A percentile compares a stretch with the other conserved stretches of the same genome.
Conservation (phyloP, 2,329 filamentous ascomycete species). For the Fusarium sp. region DNA sequence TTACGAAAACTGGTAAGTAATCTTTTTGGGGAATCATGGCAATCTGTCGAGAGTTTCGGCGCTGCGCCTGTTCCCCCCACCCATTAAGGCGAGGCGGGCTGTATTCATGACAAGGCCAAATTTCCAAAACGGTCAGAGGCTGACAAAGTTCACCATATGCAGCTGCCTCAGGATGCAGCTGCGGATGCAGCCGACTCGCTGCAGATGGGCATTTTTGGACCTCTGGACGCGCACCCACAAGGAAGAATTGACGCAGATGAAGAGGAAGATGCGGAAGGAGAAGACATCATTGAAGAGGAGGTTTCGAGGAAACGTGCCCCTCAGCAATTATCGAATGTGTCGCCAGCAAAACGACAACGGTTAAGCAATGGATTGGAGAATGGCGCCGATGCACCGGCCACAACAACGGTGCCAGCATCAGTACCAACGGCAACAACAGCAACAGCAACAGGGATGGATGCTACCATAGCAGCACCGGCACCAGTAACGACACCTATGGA, state of each 20-base stretch:
- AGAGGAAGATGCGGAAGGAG: constrained; percentile 51
- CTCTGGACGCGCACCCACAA: constrained; percentile 59
- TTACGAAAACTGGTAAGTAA: constrained; percentile 60
- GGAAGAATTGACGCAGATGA: constrained; percentile 54
- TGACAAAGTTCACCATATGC: constrained; percentile 47
- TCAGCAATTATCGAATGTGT: constrained; percentile 63
- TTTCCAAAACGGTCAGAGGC: constrained; percentile 37
- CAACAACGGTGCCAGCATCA: constrained; percentile 28
- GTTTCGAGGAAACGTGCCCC: constrained; percentile 63
- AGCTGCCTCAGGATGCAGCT: constrained; percentile 61
- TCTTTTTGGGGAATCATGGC: neutral
- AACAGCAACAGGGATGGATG: constrained; percentile 18
- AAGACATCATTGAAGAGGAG: constrained; percentile 50
- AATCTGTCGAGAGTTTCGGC: constrained; percentile 15
- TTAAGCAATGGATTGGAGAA: constrained; percentile 72
- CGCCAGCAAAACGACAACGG: constrained; percentile 67
- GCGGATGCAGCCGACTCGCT: constrained; percentile 59
- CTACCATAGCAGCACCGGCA: constrained; percentile 25
- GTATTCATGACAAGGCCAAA: constrained; percentile 30
- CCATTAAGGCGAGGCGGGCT: constrained; percentile 15
- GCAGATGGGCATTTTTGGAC: constrained; percentile 67
- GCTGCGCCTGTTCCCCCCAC: constrained; percentile 19
- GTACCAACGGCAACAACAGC: constrained; percentile 24
- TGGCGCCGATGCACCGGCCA: constrained; percentile 55
- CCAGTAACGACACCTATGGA: constrained; percentile 67